Conservation (phyloP, 2,329 filamentous ascomycete species). For the Didymella glomerata region DNA sequence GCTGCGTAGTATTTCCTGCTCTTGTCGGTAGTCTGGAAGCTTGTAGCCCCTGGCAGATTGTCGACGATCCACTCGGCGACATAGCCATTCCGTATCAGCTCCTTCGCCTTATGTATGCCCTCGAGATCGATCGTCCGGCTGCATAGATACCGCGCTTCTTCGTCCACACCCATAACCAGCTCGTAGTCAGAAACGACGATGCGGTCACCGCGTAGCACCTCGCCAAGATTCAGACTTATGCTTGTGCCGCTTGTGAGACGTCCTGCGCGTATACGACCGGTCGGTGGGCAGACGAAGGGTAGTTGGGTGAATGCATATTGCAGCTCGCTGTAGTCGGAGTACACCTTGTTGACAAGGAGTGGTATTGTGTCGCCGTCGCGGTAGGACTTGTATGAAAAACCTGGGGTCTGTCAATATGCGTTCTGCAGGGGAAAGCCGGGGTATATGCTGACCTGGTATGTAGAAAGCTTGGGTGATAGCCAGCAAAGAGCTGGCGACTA, state of each 20-base stretch:
- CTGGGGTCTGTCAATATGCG: constrained; percentile 52
- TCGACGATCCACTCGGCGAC: constrained; percentile 95
- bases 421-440: background rate
- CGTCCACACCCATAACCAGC: constrained; percentile 77
- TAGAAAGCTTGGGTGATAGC: constrained; percentile 74
- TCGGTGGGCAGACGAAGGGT: constrained; percentile 84
- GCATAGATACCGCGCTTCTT: constrained; percentile 77
- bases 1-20: constrained; percentile 86
- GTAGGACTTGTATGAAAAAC: constrained; percentile 85
- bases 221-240: constrained; percentile 83
- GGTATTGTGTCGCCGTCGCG: constrained; percentile 78
- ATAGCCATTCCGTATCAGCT: constrained; percentile 80
- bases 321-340: constrained; percentile 87
- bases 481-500: constrained; percentile 30
- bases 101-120: constrained; percentile 71
- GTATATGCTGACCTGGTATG: constrained; percentile 68
- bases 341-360: constrained; percentile 90
- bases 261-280: constrained; percentile 70
- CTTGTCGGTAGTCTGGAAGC: constrained; percentile 86
- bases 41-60: constrained; percentile 87
- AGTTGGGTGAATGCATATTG: constrained; percentile 91
- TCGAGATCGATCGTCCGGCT: constrained; percentile 69
- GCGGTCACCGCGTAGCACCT: constrained; percentile 85
- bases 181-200: constrained; percentile 87
- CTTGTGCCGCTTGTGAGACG: constrained; percentile 78